These are phyloP conservation scores for Encephalitozoon hellem DNA, from an alignment of 371 early-diverging fungal species.

Conservation along the genomic window DNA sequence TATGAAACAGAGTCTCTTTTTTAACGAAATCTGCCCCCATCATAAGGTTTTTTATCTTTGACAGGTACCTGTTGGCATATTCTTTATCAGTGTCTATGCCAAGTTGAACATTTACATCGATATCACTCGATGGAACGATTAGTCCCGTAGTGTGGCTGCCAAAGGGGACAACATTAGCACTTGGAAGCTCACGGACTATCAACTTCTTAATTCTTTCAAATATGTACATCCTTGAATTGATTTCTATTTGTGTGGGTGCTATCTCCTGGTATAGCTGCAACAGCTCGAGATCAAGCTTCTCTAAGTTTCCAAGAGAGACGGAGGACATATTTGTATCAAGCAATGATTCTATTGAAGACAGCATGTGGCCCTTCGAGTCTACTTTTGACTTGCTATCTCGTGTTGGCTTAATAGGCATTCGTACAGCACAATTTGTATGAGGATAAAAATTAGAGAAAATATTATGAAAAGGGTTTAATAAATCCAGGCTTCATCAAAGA, in stretches of 20 bases:
- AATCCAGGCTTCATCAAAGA: neutral
- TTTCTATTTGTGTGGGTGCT: constrained; percentile 9
- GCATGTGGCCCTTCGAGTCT: neutral
- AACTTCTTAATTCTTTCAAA: constrained; percentile 16
- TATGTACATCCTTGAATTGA: neutral
- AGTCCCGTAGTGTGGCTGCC: constrained; percentile 40
- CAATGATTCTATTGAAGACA: neutral
- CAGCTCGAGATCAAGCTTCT: constrained; percentile 26
- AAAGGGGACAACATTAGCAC: constrained; percentile 18
- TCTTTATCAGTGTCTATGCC: neutral
- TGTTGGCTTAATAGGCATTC: neutral
- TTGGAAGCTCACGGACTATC: constrained; percentile 20
- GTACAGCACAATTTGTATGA: neutral
- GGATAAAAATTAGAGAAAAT: neutral
- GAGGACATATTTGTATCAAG: neutral
- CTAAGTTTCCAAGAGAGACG: neutral
- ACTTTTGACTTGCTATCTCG: neutral
- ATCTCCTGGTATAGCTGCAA: constrained; percentile 20
- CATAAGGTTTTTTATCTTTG: constrained; percentile 23
- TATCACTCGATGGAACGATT: constrained; percentile 39
- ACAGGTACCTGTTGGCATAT: constrained; percentile 20
- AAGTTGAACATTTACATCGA: constrained; percentile 36
- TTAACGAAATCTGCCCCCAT: neutral
- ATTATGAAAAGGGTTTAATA: neutral
- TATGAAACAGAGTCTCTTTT: constrained; percentile 23